Conservation (phyloP, 352 stramenopile species). For the Nothophytophthora sp. region DNA sequence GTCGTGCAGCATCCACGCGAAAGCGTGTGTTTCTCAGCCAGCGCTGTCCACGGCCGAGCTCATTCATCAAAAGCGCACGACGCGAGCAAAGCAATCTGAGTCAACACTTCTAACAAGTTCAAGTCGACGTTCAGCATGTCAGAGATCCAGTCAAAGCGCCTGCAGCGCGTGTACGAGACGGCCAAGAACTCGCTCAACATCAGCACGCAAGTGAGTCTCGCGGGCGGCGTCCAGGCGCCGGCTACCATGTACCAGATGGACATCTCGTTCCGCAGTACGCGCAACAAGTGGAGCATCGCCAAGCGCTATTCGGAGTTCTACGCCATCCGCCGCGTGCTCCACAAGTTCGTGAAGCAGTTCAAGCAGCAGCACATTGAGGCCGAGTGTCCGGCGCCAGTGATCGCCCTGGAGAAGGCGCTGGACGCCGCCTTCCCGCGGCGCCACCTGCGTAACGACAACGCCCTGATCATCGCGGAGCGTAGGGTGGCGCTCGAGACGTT, state of each 20-base stretch:
- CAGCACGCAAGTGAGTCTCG: constrained; percentile 69
- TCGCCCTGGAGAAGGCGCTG: constrained; percentile 55
- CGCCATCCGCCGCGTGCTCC: constrained; percentile 58
- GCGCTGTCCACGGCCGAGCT: constrained; percentile 6
- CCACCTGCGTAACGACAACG: constrained; percentile 73
- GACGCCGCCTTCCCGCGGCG: constrained; percentile 64
- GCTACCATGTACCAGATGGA: constrained; percentile 89
- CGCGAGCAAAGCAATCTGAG: constrained; percentile 2
- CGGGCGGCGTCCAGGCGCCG: constrained; percentile 38
- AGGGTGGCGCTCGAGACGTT: constrained; percentile 71
- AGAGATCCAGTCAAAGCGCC: constrained; percentile 59
- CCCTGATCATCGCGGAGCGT: constrained; percentile 72
- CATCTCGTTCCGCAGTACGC: constrained; percentile 82
- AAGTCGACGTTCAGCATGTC: constrained; percentile 39
- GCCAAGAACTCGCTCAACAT: constrained; percentile 82
- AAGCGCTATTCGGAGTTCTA: constrained; percentile 90
- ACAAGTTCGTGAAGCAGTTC: constrained; percentile 70
- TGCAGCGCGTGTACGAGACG: constrained; percentile 76
- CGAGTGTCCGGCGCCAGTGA: constrained; percentile 27
- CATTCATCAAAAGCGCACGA: constrained; percentile 22
- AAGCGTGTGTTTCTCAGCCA: constrained; percentile 1
- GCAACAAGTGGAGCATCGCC: constrained; percentile 86
- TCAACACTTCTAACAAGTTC: constrained; percentile 1
- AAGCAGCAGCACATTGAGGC: constrained; percentile 32
- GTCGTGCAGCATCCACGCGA: constrained; percentile 4